Percentiles rank a stretch among this genome's conserved stretches.
phyloP scores from a whole-genome alignment of 257 asterid species.

The Eucommia ulmoides region DNA sequence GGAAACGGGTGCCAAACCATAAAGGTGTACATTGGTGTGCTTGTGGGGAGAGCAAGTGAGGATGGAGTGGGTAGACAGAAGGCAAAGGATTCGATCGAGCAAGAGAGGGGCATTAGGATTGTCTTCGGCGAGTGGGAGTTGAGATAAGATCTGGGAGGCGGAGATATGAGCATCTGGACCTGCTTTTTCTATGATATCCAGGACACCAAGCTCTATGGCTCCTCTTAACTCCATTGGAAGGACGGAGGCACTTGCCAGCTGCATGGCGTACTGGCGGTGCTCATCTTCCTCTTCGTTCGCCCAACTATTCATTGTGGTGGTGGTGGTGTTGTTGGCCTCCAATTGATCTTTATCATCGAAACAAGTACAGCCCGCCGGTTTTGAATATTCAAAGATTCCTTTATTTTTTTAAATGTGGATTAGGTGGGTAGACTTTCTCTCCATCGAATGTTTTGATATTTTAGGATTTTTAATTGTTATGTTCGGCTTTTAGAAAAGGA shows the following conservation, averaged over 20 bases:
- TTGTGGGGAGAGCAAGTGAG: background rate
- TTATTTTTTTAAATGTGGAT: too few species aligned
- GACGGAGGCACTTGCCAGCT: slow-evolving; percentile 52
- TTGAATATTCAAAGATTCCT: too few species aligned
- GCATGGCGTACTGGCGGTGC: slow-evolving; percentile 45
- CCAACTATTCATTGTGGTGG: too few species aligned
- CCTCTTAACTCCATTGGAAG: slow-evolving; percentile 65
- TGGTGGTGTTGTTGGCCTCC: too few species aligned
- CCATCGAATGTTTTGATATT: too few species aligned
- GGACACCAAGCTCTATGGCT: slow-evolving; percentile 62
- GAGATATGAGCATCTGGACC: slow-evolving; percentile 17
- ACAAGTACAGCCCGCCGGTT: too few species aligned
- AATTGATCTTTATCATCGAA: too few species aligned
- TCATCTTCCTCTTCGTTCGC: slow-evolving; percentile 31
- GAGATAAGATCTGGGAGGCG: background rate
- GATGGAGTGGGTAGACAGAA: background rate
- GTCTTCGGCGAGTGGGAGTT: background rate
- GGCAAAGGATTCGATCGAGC: background rate
- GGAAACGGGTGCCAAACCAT: background rate
- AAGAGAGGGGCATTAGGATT: background rate
- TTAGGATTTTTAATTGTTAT: too few species aligned
- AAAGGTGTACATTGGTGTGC: background rate
- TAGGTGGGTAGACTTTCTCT: too few species aligned
- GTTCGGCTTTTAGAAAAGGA: too few species aligned
- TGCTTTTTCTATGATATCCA: slow-evolving; percentile 54